Evolutionary conservation across 208 protist genomes (phyloP), one percentile per base, ranked within the genome.

Genomic region (Trypanosoma congolense): DNA sequence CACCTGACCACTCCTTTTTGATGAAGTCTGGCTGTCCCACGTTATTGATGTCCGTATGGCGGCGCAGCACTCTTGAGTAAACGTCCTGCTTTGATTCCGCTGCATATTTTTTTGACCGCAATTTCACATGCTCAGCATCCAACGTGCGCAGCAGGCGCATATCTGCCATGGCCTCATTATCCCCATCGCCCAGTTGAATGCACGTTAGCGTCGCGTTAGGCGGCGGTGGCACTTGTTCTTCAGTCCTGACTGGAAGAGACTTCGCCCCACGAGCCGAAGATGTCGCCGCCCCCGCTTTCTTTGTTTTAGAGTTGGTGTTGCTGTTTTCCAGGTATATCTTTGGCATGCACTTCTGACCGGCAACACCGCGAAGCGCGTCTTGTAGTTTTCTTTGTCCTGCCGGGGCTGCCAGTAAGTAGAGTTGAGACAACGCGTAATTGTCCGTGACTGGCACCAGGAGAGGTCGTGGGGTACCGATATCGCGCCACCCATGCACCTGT

Each of bases 401-500:
- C n/a, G 24, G 40, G 3, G 24, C 41, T 21, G 35, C 10, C 30
- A 66, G 25, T 19, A 66, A n/a, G 25, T 54, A 66, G 1, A 66
- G 16, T 14, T 52, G 60, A 41, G 25, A 24, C n/a, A 41, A 10
- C 31, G 19, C 18, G 0, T 43, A 9, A 40, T 52, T 21, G 2
- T 4, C 14, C 2, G 21, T n/a, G 4, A 66, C 2, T 28, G 52
- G 44, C 19, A 66, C 50, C 30, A 66, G 12, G 10, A 42, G 22
- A 25, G 60, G 60, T 26, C 33, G 52, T 40, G 44, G 26, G 16
- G 35, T 57, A n/a, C 33, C 40, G 16, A 54, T 18, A 59, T 66
- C 60, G 0, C 52, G 26, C 60, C 60, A 66, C n/a, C 18, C 30
- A 19, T 66, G 33, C 21, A 66, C 6, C 36, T 40, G 51, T 18